Percentiles rank a stretch among this genome's conserved stretches.
Conservation (phyloP, 169 alveolate genomes). For the Plasmodium berghei region DNA sequence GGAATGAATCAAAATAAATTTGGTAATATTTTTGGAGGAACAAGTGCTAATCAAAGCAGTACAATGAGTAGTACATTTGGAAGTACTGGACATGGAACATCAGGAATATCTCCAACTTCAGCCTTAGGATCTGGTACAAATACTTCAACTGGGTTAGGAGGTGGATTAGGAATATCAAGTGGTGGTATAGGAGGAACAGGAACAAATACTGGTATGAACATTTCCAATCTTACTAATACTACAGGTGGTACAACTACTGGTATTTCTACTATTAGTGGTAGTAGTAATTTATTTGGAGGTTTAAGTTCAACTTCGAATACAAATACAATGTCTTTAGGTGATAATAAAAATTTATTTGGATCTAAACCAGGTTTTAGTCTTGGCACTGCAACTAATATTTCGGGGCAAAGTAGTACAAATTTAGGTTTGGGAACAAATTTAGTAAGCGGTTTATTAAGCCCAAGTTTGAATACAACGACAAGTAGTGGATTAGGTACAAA, state of each 20-base stretch:
- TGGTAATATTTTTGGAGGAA: slow-evolving; percentile 44
- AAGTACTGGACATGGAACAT: slow-evolving; percentile 4
- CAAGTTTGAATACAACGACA: slow-evolving; percentile 20
- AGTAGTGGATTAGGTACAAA: slow-evolving; percentile 13
- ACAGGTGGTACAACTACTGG: not conserved
- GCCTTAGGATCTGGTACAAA: slow-evolving; percentile 2
- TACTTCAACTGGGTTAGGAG: not conserved
- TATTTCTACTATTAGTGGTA: slow-evolving; percentile 2
- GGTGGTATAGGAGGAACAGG: too few relatives aligned
- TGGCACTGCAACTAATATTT: not conserved
- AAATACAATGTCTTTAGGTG: slow-evolving; percentile 26
- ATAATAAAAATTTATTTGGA: slow-evolving; percentile 57
- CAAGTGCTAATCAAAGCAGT: slow-evolving; percentile 7
- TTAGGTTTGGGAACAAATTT: slow-evolving; percentile 40
- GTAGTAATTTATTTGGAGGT: slow-evolving; percentile 39
- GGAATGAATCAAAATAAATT: slow-evolving; percentile 50
- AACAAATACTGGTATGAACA: too few relatives aligned
- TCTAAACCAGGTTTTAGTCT: slow-evolving; percentile 40
- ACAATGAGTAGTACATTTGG: not conserved
- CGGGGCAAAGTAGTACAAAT: slow-evolving; percentile 11
- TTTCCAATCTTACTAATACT: not conserved
- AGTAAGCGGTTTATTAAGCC: not conserved
- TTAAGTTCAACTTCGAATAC: slow-evolving; percentile 21
- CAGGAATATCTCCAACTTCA: slow-evolving; percentile 9
- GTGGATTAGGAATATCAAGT: too few relatives aligned